Evolutionary conservation across 352 stramenopile genomes (phyloP), one percentile per base, ranked within the genome.

Genomic region (Phytophthora pinifolia): DNA sequence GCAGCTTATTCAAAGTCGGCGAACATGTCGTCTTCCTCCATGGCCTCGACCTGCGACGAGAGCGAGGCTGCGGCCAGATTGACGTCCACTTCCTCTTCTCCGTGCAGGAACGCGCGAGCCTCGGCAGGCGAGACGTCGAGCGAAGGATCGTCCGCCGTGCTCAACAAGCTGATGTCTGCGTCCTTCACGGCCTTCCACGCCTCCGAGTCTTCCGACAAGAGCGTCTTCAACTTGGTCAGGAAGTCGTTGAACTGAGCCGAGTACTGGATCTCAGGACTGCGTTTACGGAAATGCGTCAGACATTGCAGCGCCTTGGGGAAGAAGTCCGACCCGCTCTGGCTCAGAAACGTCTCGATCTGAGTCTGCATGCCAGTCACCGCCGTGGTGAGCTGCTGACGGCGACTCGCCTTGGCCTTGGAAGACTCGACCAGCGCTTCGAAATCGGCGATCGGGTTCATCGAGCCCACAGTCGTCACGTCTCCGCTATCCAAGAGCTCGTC

Each of bases 391-490:
- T 64, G 65, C 27, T 72, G 34, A 34, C 59, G 46, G 14, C 63
- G 63, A 62, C 66, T 79, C 52, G 36, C 66, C 67, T 83, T 84
- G 27, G 70, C 59, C 48, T 78, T 49, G 6, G 62, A 70, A 31
- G 54, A 60, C 29, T 86, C 77, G 2, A 92, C 42, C 9, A 94
- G 70, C 14, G 70, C 61, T 38, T 94, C 83, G 62, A 94, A 94
- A 47, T 94, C 83, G 1, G 81, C 77, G 31, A 94, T 81, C 12
- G 83, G 83, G 46, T 92, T 94, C 81, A 94, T 89, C 1, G 81
- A 89, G 0, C 83, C 83, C n/a, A 94, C 77, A 27, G 34, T 70
- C 32, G 77, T 86, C 13, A 92, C 78, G 22, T 80, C 70, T 32
- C 72, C 72, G 10, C 74, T 69, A 43, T 87, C 83, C 46, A 93